These are phyloP conservation scores for Anthracocystis walkeri DNA, from an alignment of 1,284 basidiomycete species.

Conservation along the genomic window DNA sequence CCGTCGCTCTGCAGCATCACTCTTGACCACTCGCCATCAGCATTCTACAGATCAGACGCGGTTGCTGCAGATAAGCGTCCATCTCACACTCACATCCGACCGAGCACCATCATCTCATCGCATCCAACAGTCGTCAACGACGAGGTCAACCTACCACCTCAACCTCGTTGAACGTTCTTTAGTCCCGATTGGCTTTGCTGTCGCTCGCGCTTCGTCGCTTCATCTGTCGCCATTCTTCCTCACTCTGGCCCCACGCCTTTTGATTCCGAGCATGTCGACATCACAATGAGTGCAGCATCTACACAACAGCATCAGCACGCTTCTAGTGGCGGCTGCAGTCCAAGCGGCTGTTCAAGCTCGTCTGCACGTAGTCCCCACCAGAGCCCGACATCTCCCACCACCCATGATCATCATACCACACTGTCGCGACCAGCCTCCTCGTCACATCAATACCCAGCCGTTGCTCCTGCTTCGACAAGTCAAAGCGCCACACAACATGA, in stretches of 20 bases:
- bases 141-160: no score
- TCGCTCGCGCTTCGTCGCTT: not conserved
- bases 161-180: no score
- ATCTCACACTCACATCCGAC: no score
- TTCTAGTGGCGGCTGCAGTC: conserved; percentile 20
- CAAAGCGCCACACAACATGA: not conserved
- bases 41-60: no score
- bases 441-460: not conserved
- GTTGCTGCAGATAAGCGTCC: no score
- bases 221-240: conserved; percentile 11
- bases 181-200: not conserved
- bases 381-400: conserved; percentile 6
- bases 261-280: conserved; percentile 29
- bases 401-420: conserved; percentile 7
- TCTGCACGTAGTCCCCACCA: conserved; percentile 14
- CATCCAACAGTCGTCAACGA: not conserved
- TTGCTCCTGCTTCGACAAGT: not conserved
- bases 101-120: no score
- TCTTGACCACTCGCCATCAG: no score
- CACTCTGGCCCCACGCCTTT: conserved; percentile 22
- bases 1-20: not conserved
- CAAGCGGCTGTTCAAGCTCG: conserved; percentile 17
- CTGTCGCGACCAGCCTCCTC: conserved; percentile 10
- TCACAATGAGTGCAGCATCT: conserved; percentile 38
- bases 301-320: conserved; percentile 25